Evolutionary conservation across 2,329 filamentous ascomycete genomes (phyloP), one percentile per base, ranked within the genome.

Genomic region (Teratosphaeria epicoccoides): DNA sequence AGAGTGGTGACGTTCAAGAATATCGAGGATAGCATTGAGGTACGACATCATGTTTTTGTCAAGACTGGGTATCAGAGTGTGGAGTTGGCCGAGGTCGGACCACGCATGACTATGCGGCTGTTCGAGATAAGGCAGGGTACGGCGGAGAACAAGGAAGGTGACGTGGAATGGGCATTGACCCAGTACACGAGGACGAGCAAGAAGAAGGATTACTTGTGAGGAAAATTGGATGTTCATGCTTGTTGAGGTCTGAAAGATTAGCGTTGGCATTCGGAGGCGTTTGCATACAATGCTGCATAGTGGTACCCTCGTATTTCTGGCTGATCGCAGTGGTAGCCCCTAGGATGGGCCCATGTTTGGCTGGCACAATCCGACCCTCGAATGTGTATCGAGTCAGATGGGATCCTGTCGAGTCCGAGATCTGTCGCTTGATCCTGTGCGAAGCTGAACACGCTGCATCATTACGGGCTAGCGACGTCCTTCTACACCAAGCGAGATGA

Each of bases 101-200:
- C 93, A 1, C 79, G 93, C 52, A 95, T 97, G 88, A 95, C 89
- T n/a, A 93, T 97, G 88, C 79, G 88, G 59, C 75, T 89, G 49
- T 98, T 97, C 66, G 88, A 97, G 73, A 95, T 98, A 55, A 79
- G 90, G 46, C 85, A 84, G 49, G 91, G 93, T 14, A 95, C 91
- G 3, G 74, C 96, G 54, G 93, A 97, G 66, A 95, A 90, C 64
- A 94, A 94, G 69, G 87, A 94, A 59, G 91, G 91, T 3, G 93
- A 98, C 70, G 83, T 94, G 4, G 93, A 98, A 71, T 98, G 93
- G 93, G 86, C 93, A 57, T 76, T 98, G 57, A 94, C 88, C 55
- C 91, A 96, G 66, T 98, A 95, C 70, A 98, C 91, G 7, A 79
- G 93, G 60, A 97, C 91, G 12, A 84, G 85, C 62, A 83, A 83